These are phyloP conservation scores for Aquanectria penicillioides DNA, from an alignment of 2,329 filamentous ascomycete species.

Conservation along the genomic window DNA sequence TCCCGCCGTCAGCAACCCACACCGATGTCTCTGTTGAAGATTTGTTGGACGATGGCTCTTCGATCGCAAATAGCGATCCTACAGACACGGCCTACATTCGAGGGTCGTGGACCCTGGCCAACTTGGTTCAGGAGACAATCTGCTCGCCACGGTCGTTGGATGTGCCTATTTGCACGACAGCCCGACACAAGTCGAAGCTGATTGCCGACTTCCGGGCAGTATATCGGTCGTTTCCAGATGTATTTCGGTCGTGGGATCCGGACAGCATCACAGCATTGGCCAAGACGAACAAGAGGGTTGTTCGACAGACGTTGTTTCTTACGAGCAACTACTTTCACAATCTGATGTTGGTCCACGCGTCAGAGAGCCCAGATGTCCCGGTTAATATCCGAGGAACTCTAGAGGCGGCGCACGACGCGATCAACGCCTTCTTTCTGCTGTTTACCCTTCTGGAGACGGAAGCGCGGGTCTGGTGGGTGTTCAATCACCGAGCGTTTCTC, in stretches of 20 bases:
- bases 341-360: constrained; percentile 80
- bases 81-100: constrained; percentile 77
- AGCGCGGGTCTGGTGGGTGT: constrained; percentile 85
- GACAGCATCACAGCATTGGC: constrained; percentile 67
- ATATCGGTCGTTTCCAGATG: constrained; percentile 76
- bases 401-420: constrained; percentile 79
- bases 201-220: constrained; percentile 76
- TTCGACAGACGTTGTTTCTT: constrained; percentile 80
- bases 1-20: constrained; percentile 81
- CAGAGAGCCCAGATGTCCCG: constrained; percentile 71
- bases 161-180: constrained; percentile 75
- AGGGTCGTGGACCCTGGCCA: constrained; percentile 82
- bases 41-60: constrained; percentile 69
- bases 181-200: constrained; percentile 75
- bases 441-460: constrained; percentile 75
- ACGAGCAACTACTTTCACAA: constrained; percentile 88
- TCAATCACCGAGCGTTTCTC: constrained; percentile 82
- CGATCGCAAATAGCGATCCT: constrained; percentile 68
- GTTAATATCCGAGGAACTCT: constrained; percentile 75
- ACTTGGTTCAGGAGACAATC: constrained; percentile 80
- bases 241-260: constrained; percentile 75
- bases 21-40: constrained; percentile 83
- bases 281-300: constrained; percentile 69
- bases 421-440: constrained; percentile 79
- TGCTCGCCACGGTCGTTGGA: constrained; percentile 80